A percentile compares a stretch with the other conserved stretches of the same genome.
Conservation (phyloP, 2,329 filamentous ascomycete genomes). For the Epichloe festucae region DNA sequence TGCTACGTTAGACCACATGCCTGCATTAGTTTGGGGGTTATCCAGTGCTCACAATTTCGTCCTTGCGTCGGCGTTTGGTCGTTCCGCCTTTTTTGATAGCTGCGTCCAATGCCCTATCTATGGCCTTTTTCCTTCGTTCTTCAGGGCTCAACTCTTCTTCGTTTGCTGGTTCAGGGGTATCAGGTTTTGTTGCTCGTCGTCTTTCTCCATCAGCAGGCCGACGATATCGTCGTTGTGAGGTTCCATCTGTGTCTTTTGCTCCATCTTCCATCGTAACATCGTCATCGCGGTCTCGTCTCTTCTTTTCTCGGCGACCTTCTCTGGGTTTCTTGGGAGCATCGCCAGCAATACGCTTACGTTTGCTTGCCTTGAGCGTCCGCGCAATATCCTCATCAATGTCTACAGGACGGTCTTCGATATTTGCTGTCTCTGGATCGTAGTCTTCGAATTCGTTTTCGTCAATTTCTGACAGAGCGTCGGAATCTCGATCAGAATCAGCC, state of each 20-base stretch:
- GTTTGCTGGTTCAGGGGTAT: constrained; percentile 47
- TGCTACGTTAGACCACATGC: constrained; percentile 6
- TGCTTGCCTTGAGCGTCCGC: constrained; percentile 50
- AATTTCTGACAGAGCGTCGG: constrained; percentile 51
- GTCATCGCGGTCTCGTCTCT: constrained; percentile 36
- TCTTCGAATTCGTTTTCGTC: constrained; percentile 59
- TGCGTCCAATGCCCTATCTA: constrained; percentile 79
- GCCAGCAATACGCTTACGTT: constrained; percentile 51
- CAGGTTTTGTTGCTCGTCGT: constrained; percentile 27
- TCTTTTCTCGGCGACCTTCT: constrained; percentile 59
- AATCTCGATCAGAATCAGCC: constrained; percentile 40
- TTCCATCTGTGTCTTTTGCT: constrained; percentile 29
- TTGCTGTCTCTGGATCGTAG: constrained; percentile 51
- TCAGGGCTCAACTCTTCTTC: constrained; percentile 74
- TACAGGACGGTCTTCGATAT: constrained; percentile 50
- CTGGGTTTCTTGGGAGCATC: constrained; percentile 59
- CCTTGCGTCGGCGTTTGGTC: constrained; percentile 64
- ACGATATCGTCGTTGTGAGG: constrained; percentile 34
- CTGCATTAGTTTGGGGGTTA: constrained; percentile 6
- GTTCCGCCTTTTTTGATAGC: constrained; percentile 61
- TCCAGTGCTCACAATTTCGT: constrained; percentile 57
- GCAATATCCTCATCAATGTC: constrained; percentile 55
- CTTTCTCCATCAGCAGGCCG: constrained; percentile 34
- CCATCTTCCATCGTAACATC: constrained; percentile 36
- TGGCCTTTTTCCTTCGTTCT: constrained; percentile 68